Percentiles rank a stretch among this genome's conserved stretches.
phyloP scores from a whole-genome alignment of 768 basidiomycete genomes.

The Boletus huronensis region DNA sequence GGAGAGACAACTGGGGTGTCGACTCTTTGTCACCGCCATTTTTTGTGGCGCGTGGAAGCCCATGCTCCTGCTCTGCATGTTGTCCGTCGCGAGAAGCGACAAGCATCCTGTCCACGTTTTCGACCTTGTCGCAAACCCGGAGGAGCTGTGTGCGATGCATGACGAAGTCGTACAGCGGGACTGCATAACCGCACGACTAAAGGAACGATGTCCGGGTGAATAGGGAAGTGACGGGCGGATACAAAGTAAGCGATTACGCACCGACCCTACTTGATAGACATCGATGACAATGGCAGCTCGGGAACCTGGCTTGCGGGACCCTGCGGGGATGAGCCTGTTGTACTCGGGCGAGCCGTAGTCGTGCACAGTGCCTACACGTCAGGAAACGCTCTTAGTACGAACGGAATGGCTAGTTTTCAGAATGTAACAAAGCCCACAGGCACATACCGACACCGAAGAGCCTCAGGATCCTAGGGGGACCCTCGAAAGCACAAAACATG shows the following conservation, averaged over 20 bases:
- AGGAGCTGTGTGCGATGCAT: slow-evolving; percentile 52
- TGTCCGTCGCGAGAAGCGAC: slow-evolving; percentile 2
- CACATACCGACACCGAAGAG: slow-evolving; percentile 54
- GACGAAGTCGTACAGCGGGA: slow-evolving; percentile 60
- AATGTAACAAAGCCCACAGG: background rate
- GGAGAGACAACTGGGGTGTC: slow-evolving; percentile 39
- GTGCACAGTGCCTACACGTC: slow-evolving; percentile 47
- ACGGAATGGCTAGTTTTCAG: background rate
- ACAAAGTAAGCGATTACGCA: slow-evolving; percentile 18
- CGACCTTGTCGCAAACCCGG: slow-evolving; percentile 38
- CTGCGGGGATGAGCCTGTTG: slow-evolving; percentile 45
- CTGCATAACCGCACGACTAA: slow-evolving; percentile 68
- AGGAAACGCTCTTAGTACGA: background rate
- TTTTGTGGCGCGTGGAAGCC: background rate
- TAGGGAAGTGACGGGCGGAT: background rate
- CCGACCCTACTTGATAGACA: slow-evolving; percentile 53
- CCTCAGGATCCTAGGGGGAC: slow-evolving; percentile 55
- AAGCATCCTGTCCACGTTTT: slow-evolving; percentile 36
- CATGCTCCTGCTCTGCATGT: background rate
- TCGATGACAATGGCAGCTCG: slow-evolving; percentile 59
- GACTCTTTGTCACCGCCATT: background rate
- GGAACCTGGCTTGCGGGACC: slow-evolving; percentile 52
- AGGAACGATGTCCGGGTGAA: background rate
- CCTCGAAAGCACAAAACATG: slow-evolving; percentile 60
- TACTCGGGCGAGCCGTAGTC: slow-evolving; percentile 66